Percentiles rank a stretch among this genome's conserved stretches.
These are phyloP conservation scores for Lolium rigidum DNA, from an alignment of 176 grass and related monocot species.

Conservation along the genomic window DNA sequence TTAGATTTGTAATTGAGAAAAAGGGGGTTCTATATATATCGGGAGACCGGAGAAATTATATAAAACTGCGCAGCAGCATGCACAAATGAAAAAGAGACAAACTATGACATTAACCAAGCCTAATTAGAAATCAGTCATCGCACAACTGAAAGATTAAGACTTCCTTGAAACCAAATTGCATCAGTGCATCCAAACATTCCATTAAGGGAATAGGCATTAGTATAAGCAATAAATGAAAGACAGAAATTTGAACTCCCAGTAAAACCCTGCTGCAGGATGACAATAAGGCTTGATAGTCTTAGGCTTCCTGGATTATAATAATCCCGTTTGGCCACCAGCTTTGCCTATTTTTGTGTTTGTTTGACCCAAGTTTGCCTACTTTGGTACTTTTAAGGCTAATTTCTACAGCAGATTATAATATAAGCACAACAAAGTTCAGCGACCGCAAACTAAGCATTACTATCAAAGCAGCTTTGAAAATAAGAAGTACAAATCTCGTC, in stretches of 20 bases:
- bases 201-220: slow-evolving; percentile 25
- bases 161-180: slow-evolving; percentile 4
- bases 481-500: slow-evolving; percentile 19
- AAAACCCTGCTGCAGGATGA: slow-evolving; percentile 27
- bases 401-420: not conserved
- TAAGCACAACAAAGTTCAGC: slow-evolving; percentile 11
- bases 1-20: slow-evolving; percentile 23
- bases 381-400: slow-evolving; percentile 13
- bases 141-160: not conserved
- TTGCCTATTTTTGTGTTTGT: slow-evolving; percentile 8
- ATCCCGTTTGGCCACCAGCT: not conserved
- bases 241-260: not conserved
- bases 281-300: not conserved
- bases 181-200: slow-evolving; percentile 12
- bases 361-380: slow-evolving; percentile 22
- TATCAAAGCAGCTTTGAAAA: slow-evolving; percentile 17
- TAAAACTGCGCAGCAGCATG: not conserved
- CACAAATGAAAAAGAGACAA: not conserved
- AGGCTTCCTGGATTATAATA: not conserved
- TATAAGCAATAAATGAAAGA: slow-evolving; percentile 19
- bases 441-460: not conserved
- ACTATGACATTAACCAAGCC: slow-evolving; percentile 4
- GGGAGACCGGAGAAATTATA: slow-evolving; percentile 14
- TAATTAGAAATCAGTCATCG: slow-evolving; percentile 10
- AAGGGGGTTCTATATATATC: not conserved